Evolutionary conservation across 1,139 yeast genomes (phyloP).

Genomic region (Blastobotrys proliferans): DNA sequence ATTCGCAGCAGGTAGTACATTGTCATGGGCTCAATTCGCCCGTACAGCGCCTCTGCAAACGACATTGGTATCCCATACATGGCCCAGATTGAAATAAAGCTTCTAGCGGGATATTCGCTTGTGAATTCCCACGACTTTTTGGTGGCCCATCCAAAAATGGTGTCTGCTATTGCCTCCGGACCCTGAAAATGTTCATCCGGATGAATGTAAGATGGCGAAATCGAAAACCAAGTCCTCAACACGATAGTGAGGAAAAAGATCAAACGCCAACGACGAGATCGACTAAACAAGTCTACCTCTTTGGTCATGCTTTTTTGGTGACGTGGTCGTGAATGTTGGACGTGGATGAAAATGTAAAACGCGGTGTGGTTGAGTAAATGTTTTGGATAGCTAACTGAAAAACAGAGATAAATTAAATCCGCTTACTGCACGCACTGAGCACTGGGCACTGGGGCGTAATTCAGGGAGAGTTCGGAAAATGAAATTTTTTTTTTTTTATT

Average conservation of each 20-base stretch:
- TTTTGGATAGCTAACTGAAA: not conserved
- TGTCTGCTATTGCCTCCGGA: constrained; percentile 61
- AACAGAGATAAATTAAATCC: not conserved
- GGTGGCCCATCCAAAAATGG: constrained; percentile 48
- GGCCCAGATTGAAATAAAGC: constrained; percentile 64
- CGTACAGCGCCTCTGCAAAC: constrained; percentile 27
- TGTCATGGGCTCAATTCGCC: constrained; percentile 30
- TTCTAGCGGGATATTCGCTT: constrained; percentile 58
- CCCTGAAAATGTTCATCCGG: constrained; percentile 97
- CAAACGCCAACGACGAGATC: constrained; percentile 26
- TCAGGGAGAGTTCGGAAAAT: not conserved
- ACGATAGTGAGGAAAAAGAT: constrained; percentile 37
- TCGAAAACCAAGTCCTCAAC: constrained; percentile 53
- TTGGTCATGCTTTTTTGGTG: not conserved
- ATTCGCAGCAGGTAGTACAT: constrained; percentile 58
- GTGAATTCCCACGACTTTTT: constrained; percentile 85
- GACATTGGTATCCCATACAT: constrained; percentile 61
- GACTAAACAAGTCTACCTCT: constrained; percentile 8
- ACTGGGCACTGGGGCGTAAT: no score
- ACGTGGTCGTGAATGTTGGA: not conserved
- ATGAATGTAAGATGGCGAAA: constrained; percentile 82
- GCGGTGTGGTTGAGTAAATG: not conserved
- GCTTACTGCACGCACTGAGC: no score
- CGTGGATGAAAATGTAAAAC: not conserved
- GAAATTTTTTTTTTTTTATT: no score